A percentile compares a stretch with the other conserved stretches of the same genome.
Conservation (phyloP, 169 alveolate genomes). For the Cryptosporidium felis region DNA sequence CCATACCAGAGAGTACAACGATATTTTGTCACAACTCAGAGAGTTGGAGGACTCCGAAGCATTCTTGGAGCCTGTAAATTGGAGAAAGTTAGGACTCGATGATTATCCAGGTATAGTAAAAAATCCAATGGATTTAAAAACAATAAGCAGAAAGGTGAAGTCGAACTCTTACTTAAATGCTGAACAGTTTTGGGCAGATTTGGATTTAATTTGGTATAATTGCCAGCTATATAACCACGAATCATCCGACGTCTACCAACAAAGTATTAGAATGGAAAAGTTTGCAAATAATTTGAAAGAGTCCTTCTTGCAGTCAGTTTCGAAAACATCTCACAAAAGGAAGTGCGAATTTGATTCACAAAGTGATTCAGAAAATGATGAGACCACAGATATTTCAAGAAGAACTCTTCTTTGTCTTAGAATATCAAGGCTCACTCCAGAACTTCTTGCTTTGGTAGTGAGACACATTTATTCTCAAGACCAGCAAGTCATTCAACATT, state of each 20-base stretch:
- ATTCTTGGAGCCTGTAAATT: conserved; percentile 76
- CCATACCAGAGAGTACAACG: conserved; percentile 15
- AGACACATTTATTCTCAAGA: conserved; percentile 51
- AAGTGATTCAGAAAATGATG: conserved; percentile 10
- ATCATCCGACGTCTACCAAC: conserved; percentile 67
- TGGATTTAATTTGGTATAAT: conserved; percentile 58
- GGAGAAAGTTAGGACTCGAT: conserved; percentile 72
- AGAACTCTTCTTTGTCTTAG: conserved; percentile 19
- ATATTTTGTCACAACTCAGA: conserved; percentile 13
- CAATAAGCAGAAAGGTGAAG: conserved; percentile 72
- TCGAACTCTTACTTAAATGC: conserved; percentile 26
- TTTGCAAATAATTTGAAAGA: conserved; percentile 13
- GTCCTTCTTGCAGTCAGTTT: background rate
- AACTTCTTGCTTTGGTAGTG: conserved; percentile 44
- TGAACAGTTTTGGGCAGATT: conserved; percentile 72
- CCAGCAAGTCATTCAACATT: conserved; percentile 25
- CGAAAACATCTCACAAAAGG: conserved; percentile 1
- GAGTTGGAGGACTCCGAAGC: conserved; percentile 59
- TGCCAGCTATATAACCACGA: conserved; percentile 65
- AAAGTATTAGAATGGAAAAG: conserved; percentile 20
- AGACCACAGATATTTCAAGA: background rate
- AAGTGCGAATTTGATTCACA: conserved; percentile 15
- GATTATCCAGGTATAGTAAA: conserved; percentile 75
- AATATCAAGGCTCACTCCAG: conserved; percentile 59
- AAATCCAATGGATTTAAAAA: conserved; percentile 76